Base-by-base conservation (phyloP, 805 yeast species). In the Kodamaea kaohsiungensis region DNA sequence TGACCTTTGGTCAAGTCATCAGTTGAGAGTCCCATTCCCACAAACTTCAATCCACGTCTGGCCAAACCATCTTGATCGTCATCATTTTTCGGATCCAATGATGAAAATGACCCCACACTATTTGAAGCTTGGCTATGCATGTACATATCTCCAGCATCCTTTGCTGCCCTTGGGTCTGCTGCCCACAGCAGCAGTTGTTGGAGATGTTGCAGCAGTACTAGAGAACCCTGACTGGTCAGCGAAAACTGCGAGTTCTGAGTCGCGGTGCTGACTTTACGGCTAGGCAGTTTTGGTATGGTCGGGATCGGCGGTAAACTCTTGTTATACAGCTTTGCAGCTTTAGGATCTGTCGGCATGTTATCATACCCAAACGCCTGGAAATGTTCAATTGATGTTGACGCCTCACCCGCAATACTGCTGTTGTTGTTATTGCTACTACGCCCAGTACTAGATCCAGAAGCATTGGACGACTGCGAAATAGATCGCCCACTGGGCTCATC, bases 341-440 rank as follows among this genome's bases (percentile, higher is more conserved):
- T 59, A 4, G 65, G 47, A 37, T 57, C 60, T 6, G 61, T 17
- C 10, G 66, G 54, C 19, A 63, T 64, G n/a, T 63, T 54, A n/a
- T 69, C 71, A 52, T 73, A 73, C 30, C 73, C 69, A 22, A 75
- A 66, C 15, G 79, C 75, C 45, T 71, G 77, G 58, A 73, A 73
- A n/a, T 43, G 39, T 13, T 59, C 65, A 30, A 30, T 9, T 30
- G 35, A 30, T 12, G 13, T 10, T 30, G 35, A 30, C 35, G 35
- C 35, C 13, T 30, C 35, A 12, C 35, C 13, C 10, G 35, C 35
- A 12, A 22, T 22, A 22, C 35, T 30, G 35, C 13, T 12, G 13
- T 9, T 16, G n/a, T 19, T 40, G 22, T 17, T 16, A 12, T 13
- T 17, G 42, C 17, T 22, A 22, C 25, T 38, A 7, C 18, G 45